A percentile compares a stretch with the other conserved stretches of the same genome.
phyloP scores from a whole-genome alignment of 768 basidiomycete genomes.

The Saitozyma sp. region DNA sequence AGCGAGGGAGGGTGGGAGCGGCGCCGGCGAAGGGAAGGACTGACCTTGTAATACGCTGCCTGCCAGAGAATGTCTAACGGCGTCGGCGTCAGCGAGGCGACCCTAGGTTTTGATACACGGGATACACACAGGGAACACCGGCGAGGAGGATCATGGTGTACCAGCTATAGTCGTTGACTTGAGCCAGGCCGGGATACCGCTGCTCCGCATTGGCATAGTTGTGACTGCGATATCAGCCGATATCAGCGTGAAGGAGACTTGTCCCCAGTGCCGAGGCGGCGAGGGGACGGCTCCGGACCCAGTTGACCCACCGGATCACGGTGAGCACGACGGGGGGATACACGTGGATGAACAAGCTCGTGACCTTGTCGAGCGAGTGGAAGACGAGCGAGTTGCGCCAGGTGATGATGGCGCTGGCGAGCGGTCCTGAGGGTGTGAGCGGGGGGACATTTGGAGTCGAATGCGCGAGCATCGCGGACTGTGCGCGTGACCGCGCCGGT shows the following conservation, averaged over 20 bases:
- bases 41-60: slow-evolving; percentile 77
- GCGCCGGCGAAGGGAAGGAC: not conserved
- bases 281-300: too few relatives aligned
- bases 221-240: slow-evolving; percentile 60
- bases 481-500: not conserved
- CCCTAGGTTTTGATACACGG: not conserved
- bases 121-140: slow-evolving; percentile 73
- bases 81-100: slow-evolving; percentile 3
- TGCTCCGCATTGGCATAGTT: slow-evolving; percentile 76
- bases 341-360: slow-evolving; percentile 90
- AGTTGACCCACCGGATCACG: slow-evolving; percentile 59
- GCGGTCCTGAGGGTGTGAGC: slow-evolving; percentile 56
- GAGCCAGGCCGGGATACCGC: slow-evolving; percentile 79
- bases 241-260: too few relatives aligned
- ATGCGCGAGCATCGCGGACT: too few relatives aligned
- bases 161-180: slow-evolving; percentile 71
- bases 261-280: too few relatives aligned
- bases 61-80: slow-evolving; percentile 85
- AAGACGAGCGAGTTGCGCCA: slow-evolving; percentile 99
- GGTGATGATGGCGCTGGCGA: slow-evolving; percentile 92
- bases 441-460: not conserved
- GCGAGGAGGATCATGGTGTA: slow-evolving; percentile 72
- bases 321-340: slow-evolving; percentile 85
- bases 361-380: slow-evolving; percentile 95
- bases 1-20: not conserved